Percentiles rank a stretch among this genome's conserved stretches.
These are phyloP conservation scores for Xylaria sp. DNA, from an alignment of 2,329 filamentous ascomycete genomes.

Conservation along the genomic window DNA sequence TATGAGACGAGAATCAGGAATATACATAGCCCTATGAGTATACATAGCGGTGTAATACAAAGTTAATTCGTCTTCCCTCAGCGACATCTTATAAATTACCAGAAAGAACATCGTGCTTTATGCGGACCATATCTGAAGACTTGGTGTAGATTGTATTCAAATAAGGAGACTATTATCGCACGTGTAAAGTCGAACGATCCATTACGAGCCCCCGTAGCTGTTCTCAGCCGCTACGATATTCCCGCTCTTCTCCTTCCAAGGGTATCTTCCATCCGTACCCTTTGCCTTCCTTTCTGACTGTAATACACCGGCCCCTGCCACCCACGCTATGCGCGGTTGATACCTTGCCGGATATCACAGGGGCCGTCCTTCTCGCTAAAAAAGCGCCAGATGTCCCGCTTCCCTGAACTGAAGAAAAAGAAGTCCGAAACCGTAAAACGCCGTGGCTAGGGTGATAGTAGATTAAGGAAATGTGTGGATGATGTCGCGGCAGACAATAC, in stretches of 20 bases:
- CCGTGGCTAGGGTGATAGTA: background rate
- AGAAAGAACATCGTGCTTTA: too few species aligned
- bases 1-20: too few species aligned
- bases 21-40: too few species aligned
- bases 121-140: too few species aligned
- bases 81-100: too few species aligned
- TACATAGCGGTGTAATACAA: too few species aligned
- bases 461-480: background rate
- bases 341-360: background rate
- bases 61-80: too few species aligned
- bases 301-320: background rate
- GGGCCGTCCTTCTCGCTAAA: background rate
- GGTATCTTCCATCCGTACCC: background rate
- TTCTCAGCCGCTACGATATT: background rate
- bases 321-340: background rate
- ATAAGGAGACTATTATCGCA: constrained; percentile 10
- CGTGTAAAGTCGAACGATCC: constrained; percentile 14
- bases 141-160: constrained; percentile 4
- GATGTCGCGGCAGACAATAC: background rate
- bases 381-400: background rate
- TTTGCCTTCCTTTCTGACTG: background rate
- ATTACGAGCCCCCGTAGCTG: constrained; percentile 9
- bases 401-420: background rate
- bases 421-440: background rate
- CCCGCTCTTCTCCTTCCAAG: background rate